phyloP scores from a whole-genome alignment of 495 filamentous ascomycete species.

The Trichocladium antarcticum region DNA sequence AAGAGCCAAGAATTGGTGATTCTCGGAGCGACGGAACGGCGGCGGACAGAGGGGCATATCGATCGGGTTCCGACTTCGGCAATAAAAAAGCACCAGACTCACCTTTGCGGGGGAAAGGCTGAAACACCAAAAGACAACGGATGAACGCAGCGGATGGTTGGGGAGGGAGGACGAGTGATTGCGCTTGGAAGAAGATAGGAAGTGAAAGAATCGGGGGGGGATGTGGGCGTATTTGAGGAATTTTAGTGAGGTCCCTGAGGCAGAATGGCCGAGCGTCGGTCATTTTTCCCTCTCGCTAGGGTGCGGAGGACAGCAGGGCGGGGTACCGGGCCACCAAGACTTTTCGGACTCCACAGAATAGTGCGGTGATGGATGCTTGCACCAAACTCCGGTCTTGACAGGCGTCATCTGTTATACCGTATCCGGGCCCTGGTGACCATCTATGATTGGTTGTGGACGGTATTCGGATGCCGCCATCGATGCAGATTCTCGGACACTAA shows the following conservation, averaged over 20 bases:
- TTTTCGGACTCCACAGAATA: constrained; percentile 16
- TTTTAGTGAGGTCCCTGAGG: constrained; percentile 19
- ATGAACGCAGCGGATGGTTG: constrained; percentile 2
- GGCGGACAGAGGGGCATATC: not conserved
- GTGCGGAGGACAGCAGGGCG: constrained; percentile 11
- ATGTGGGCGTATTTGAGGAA: constrained; percentile 29
- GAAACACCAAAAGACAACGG: constrained; percentile 4
- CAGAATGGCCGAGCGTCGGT: constrained; percentile 22
- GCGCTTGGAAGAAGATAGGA: constrained; percentile 22
- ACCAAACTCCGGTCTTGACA: constrained; percentile 3
- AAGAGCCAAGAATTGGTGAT: not conserved
- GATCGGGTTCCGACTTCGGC: not conserved
- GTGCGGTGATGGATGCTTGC: not conserved
- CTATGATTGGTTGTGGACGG: not conserved
- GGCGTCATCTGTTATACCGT: not conserved
- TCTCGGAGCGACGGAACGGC: not conserved
- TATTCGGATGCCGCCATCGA: too few relatives aligned
- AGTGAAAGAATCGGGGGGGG: constrained; percentile 14
- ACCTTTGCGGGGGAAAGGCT: constrained; percentile 10
- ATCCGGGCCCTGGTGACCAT: too few relatives aligned
- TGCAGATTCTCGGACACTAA: too few relatives aligned
- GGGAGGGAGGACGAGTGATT: constrained; percentile 2
- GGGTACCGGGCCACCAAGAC: constrained; percentile 12
- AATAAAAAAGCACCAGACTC: constrained; percentile 1
- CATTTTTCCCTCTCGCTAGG: constrained; percentile 19